Percentiles rank a stretch among this genome's conserved stretches.
phyloP scores from a whole-genome alignment of 75 land plant species.

The Cupressus sempervirens region DNA sequence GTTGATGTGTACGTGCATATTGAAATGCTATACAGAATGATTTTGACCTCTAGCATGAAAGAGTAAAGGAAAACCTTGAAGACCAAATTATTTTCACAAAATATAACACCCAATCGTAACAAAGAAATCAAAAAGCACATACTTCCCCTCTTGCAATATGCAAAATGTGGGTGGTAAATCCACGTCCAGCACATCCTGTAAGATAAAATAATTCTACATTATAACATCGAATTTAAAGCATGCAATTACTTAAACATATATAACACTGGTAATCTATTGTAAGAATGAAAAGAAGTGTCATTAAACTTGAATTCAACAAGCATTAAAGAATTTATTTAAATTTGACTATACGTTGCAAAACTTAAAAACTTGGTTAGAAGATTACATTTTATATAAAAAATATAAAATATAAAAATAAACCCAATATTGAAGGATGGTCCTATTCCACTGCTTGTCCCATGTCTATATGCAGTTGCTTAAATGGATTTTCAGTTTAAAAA shows the following conservation, averaged over 20 bases:
- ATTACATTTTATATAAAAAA: no score
- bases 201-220: background rate
- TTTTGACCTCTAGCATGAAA: background rate
- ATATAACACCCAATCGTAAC: background rate
- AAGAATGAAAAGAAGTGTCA: background rate
- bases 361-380: no score
- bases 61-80: no score
- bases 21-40: background rate
- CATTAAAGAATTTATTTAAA: no score
- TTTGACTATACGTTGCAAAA: no score
- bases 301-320: background rate
- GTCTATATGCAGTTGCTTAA: no score
- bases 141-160: background rate
- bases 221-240: background rate
- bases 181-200: background rate
- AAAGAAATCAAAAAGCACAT: background rate
- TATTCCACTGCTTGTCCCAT: no score
- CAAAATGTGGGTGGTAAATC: slow-evolving; percentile 2
- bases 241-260: background rate
- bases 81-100: background rate
- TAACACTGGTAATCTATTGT: background rate
- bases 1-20: background rate
- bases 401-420: no score
- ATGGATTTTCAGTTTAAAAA: no score
- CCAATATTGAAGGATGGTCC: no score